Conservation (phyloP, 441 rosid genomes). For the Melianthus villosus region DNA sequence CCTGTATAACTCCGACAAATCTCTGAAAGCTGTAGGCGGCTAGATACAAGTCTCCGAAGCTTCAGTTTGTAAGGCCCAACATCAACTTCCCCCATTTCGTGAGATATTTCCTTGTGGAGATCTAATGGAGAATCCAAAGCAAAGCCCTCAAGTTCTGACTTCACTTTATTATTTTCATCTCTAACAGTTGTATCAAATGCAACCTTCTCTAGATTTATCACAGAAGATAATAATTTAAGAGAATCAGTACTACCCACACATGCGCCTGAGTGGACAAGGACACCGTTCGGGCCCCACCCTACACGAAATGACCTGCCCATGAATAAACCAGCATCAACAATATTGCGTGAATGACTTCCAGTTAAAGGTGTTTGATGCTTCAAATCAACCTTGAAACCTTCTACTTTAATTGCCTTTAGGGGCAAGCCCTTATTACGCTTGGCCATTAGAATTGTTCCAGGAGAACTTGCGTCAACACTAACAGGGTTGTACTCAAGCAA, state of each 20-base stretch:
- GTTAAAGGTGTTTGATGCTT: constrained; percentile 47
- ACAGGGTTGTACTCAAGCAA: constrained; percentile 66
- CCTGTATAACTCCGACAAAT: constrained; percentile 68
- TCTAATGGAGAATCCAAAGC: constrained; percentile 62
- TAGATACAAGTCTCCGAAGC: constrained; percentile 55
- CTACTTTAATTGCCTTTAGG: constrained; percentile 27
- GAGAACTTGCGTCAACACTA: constrained; percentile 30
- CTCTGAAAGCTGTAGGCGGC: constrained; percentile 51
- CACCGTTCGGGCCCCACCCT: constrained; percentile 96
- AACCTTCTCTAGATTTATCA: constrained; percentile 61
- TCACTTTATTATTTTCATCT: constrained; percentile 49
- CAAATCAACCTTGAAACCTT: constrained; percentile 68
- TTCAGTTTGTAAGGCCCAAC: constrained; percentile 56
- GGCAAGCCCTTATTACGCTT: constrained; percentile 57
- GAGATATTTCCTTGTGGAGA: constrained; percentile 52
- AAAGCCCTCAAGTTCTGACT: constrained; percentile 51
- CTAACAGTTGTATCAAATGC: constrained; percentile 70
- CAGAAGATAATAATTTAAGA: constrained; percentile 44
- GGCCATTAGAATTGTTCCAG: constrained; percentile 54
- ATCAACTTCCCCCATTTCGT: constrained; percentile 41
- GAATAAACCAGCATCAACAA: constrained; percentile 88
- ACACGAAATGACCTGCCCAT: constrained; percentile 96
- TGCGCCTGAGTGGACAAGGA: constrained; percentile 70
- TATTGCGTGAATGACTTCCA: constrained; percentile 51
- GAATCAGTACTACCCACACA: constrained; percentile 38